A percentile compares a stretch with the other conserved stretches of the same genome.
Conservation (phyloP, 2,329 filamentous ascomycete species). For the Orbilia brochopaga region DNA sequence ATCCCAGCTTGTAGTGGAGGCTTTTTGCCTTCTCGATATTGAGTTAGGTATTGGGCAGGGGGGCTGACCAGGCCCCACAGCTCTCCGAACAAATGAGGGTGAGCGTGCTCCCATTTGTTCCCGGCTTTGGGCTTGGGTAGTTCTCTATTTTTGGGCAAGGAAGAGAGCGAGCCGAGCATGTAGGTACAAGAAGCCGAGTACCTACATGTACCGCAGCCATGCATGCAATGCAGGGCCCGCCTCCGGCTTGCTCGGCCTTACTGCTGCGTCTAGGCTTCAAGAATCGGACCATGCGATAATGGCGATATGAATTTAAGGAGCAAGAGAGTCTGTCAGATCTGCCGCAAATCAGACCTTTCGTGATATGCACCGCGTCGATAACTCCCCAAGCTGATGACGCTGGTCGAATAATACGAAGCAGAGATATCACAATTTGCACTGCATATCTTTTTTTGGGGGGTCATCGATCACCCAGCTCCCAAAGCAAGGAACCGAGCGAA, state of each 20-base stretch:
- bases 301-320: no score
- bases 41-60: not conserved
- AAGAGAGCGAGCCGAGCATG: slow-evolving; percentile 23
- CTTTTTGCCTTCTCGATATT: no score
- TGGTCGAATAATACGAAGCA: slow-evolving; percentile 23
- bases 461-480: no score
- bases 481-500: no score
- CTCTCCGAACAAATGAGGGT: slow-evolving; percentile 10
- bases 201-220: slow-evolving; percentile 12
- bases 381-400: slow-evolving; percentile 23
- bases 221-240: not conserved
- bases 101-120: slow-evolving; percentile 10
- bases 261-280: no score
- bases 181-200: slow-evolving; percentile 22
- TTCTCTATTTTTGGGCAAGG: slow-evolving; percentile 49
- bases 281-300: no score
- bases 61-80: not conserved
- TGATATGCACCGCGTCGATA: no score
- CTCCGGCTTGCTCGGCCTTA: not conserved
- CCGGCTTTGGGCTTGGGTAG: slow-evolving; percentile 14
- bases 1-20: no score
- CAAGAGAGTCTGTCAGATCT: no score
- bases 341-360: no score
- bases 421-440: not conserved
- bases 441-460: not conserved